Evolutionary conservation across 2,329 filamentous ascomycete genomes (phyloP), one percentile per base, ranked within the genome.

Genomic region (Verticillium longisporum): DNA sequence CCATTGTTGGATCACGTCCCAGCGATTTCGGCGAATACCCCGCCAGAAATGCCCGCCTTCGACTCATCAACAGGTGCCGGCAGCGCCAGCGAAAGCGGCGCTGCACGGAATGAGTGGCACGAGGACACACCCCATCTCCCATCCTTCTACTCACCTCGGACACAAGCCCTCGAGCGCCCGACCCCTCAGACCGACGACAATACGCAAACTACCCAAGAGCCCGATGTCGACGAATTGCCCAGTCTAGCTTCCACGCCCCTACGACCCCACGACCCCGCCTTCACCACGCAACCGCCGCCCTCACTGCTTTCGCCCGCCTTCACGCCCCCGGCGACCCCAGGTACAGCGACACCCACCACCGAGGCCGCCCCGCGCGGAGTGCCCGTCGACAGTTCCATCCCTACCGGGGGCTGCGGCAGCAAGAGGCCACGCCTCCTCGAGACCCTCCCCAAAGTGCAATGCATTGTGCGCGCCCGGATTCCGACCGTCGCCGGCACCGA

Each of bases 381-480:
- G 7, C 83, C 83, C 1, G 85, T 88, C 50, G 85, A 88, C 71
- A 86, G 83, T 67, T 83, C 80, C 15, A 72, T 82, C 4, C 80
- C 81, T 0, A 78, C 78, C 0, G 85, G 85, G 57, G 85, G 85
- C 57, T 88, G 84, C 66, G 85, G 85, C 33, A 77, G 79, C 58
- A 88, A 87, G 71, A 80, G 83, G 36, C 91, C 92, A 1, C 87
- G 85, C 62, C 80, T 97, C 26, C 84, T 97, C 6, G 81, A 89
- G 66, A 84, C 81, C 14, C 80, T 98, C 1, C 95, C 94, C 7
- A 77, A 90, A 31, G 94, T 99, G n/a, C 88, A 91, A 72, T 99
- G 95, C 77, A 87, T 96, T 66, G 95, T 98, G 57, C 89, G 95
- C 66, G 95, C 95, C 18, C 88, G 95, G 60, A 99, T 99, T 68